Evolutionary conservation across 305 asterid species (phyloP).

Genomic region (Fraxinus floribunda): DNA sequence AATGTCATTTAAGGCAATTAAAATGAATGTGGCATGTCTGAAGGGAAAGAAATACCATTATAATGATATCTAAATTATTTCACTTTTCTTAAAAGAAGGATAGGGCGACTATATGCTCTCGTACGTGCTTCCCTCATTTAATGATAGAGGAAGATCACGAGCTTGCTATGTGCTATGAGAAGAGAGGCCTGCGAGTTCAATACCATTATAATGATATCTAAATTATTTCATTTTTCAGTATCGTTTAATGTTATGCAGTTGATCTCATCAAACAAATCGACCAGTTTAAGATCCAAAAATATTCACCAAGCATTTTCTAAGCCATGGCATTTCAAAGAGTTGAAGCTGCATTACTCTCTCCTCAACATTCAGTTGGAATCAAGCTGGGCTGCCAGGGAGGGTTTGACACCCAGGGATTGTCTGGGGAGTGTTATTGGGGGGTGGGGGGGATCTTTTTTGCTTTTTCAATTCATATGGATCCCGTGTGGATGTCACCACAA

Average conservation of each 20-base stretch:
- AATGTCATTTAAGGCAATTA: no score
- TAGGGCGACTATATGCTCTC: no score
- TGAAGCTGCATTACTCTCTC: not conserved
- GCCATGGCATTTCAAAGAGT: not conserved
- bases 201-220: not conserved
- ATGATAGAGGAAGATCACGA: not conserved
- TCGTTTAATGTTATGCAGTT: not conserved
- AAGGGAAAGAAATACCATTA: no score
- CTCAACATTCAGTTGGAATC: not conserved
- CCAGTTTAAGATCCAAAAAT: not conserved
- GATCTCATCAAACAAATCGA: not conserved
- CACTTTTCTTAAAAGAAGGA: no score
- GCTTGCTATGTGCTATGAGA: not conserved
- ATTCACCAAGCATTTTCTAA: not conserved
- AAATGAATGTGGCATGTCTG: no score
- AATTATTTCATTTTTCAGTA: not conserved
- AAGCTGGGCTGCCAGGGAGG: no score
- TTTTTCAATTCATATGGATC: no score
- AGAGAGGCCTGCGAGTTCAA: not conserved
- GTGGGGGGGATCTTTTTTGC: no score
- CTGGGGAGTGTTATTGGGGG: no score
- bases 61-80: no score
- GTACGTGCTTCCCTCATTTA: not conserved
- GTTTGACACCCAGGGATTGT: no score
- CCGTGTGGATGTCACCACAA: no score